phyloP scores from a whole-genome alignment of 2,329 filamentous ascomycete species.

The Venturiaceae sp. region DNA sequence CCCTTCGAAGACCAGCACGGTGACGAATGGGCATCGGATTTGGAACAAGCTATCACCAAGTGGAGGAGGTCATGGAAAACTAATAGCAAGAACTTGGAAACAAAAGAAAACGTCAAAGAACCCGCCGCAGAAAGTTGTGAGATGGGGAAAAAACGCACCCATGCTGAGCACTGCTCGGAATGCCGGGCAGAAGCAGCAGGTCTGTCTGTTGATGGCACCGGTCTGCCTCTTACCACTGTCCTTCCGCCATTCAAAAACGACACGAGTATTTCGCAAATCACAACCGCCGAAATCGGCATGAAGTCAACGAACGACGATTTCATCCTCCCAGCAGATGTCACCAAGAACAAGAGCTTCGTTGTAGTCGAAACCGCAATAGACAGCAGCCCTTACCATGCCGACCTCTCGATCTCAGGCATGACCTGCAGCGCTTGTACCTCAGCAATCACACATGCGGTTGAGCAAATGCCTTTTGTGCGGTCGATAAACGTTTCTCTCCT shows the following conservation, averaged over 20 bases:
- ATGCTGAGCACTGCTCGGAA: conserved; percentile 35
- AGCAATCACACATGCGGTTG: conserved; percentile 12
- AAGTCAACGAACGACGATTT: neutral
- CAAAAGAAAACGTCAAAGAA: conserved; percentile 5
- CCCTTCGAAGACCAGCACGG: neutral
- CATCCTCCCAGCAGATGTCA: neutral
- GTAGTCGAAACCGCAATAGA: neutral
- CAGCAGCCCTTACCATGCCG: neutral
- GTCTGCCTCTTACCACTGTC: neutral
- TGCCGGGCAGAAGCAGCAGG: conserved; percentile 20
- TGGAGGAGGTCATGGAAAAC: conserved; percentile 16
- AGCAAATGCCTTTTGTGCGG: conserved; percentile 13
- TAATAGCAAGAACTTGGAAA: conserved; percentile 16
- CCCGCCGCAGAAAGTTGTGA: conserved; percentile 12
- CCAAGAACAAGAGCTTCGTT: neutral
- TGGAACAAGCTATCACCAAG: conserved; percentile 23
- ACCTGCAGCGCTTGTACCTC: conserved; percentile 20
- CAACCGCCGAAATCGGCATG: neutral
- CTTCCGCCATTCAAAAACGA: conserved; percentile 22
- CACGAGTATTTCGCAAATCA: conserved; percentile 11
- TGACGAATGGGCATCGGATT: conserved; percentile 19
- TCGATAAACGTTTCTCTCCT: conserved; percentile 14
- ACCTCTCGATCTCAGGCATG: conserved; percentile 10
- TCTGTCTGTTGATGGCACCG: neutral
- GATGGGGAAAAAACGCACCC: conserved; percentile 15